phyloP scores from a whole-genome alignment of 495 filamentous ascomycete genomes.

The Xylaria cubensis region DNA sequence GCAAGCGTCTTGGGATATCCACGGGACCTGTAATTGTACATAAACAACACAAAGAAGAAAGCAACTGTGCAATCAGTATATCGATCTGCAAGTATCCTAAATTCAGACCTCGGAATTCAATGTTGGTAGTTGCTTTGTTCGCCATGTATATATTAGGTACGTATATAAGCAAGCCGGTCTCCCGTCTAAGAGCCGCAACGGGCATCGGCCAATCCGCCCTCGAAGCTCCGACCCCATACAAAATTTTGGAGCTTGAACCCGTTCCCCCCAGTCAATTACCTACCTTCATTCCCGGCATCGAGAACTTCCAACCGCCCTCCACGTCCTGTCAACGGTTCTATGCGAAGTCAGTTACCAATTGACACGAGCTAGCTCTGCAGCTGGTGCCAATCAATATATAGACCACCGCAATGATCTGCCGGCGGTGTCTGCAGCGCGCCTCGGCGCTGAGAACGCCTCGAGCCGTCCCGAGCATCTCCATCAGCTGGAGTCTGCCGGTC shows the following conservation, averaged over 20 bases:
- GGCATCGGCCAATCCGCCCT: conserved; percentile 32
- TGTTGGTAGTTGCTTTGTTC: neutral
- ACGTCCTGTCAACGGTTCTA: neutral
- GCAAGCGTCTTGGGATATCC: conserved; percentile 11
- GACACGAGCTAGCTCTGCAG: neutral
- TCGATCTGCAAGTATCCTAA: conserved; percentile 7
- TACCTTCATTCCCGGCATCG: neutral
- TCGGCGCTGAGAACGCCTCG: conserved; percentile 37
- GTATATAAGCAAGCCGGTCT: neutral
- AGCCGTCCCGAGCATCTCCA: conserved; percentile 24
- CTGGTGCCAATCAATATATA: neutral
- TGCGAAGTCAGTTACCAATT: neutral
- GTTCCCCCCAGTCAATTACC: neutral
- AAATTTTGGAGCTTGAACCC: conserved; percentile 50
- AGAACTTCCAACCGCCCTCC: neutral
- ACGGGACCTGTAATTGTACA: conserved; percentile 22
- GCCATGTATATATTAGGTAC: neutral
- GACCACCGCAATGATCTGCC: conserved; percentile 52
- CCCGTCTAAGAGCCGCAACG: conserved; percentile 7
- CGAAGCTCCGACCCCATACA: conserved; percentile 47
- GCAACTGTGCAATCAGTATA: conserved; percentile 6
- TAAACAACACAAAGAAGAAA: conserved; percentile 17
- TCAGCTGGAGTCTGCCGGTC: conserved; percentile 21
- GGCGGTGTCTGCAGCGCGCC: conserved; percentile 51
- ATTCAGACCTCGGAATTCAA: neutral